Base-by-base conservation (phyloP, 2,329 filamentous ascomycete genomes). In the Pseudogymnoascus sp. region DNA sequence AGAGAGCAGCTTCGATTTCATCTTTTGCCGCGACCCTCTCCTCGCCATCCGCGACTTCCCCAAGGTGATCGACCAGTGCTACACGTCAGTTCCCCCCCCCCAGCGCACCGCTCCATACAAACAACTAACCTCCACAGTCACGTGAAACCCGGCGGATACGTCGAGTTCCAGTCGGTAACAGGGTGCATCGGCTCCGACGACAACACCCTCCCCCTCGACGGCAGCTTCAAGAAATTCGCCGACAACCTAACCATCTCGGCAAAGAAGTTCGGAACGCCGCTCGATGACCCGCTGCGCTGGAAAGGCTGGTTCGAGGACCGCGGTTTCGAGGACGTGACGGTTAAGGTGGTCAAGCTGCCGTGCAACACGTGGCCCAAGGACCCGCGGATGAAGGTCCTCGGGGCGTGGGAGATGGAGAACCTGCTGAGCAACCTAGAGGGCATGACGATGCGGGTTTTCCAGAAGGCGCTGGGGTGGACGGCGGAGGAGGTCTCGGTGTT, bases 281-380 rank as follows among this genome's bases (percentile, higher is more conserved):
- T 64, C 25, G 61, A 60, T 7, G 64, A 42, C 19, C 62, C 63
- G 14, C 25, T 22, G 4, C 33, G 36, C 23, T 67, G 66, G 28
- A 65, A 64, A 23, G 61, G 62, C 4, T 75, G 77, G 61, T 75
- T 85, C 67, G 71, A 73, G 2, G 78, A 80, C 11, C 81, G 78
- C 0, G 84, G 84, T 0, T 85, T 85, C 65, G 72, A 75, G 49
- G 77, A 84, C 61, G 77, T 86, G 0, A 71, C 72, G 0, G 78
- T 83, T 67, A 71, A 75, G 2, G 67, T 79, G 5, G 80, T 75
- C 67, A 80, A 78, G 69, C 78, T 81, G 72, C 82, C 82, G 0
- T 75, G 75, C 35, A 81, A 79, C 66, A 69, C 74, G 9, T 85
- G 82, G 82, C 78, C 81, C 0, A 78, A 77, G 49, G 78, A 82